A percentile compares a stretch with the other conserved stretches of the same genome.
These are phyloP conservation scores for Trichoderma oligosporum DNA, from an alignment of 2,329 filamentous ascomycete genomes.

Conservation along the genomic window DNA sequence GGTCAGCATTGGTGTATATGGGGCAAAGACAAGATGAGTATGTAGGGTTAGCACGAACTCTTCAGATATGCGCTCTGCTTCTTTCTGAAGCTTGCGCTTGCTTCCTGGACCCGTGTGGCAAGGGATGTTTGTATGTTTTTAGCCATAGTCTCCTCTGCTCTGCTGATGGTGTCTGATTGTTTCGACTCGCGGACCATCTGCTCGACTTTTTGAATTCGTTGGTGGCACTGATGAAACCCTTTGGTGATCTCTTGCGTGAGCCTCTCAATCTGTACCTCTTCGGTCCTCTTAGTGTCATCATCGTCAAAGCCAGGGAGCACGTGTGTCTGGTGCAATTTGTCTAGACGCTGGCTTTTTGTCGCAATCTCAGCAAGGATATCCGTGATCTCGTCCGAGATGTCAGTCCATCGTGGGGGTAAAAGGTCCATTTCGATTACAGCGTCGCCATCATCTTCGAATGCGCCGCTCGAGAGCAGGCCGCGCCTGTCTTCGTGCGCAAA, in stretches of 20 bases:
- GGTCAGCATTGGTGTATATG: slow-evolving; percentile 6
- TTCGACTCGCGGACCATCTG: slow-evolving; percentile 79
- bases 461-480: slow-evolving; percentile 76
- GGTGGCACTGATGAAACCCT: slow-evolving; percentile 85
- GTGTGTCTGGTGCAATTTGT: slow-evolving; percentile 94
- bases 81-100: slow-evolving; percentile 88
- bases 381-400: slow-evolving; percentile 88
- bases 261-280: slow-evolving; percentile 85
- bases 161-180: slow-evolving; percentile 66
- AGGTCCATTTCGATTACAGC: slow-evolving; percentile 98
- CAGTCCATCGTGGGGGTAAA: slow-evolving; percentile 90
- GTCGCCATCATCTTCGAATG: slow-evolving; percentile 83
- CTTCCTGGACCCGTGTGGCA: slow-evolving; percentile 82
- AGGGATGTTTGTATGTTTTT: slow-evolving; percentile 92
- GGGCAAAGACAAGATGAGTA: too few species aligned
- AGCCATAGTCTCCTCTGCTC: slow-evolving; percentile 91
- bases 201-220: slow-evolving; percentile 82
- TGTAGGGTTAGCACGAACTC: slow-evolving; percentile 53
- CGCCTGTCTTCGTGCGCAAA: slow-evolving; percentile 54
- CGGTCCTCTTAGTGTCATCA: slow-evolving; percentile 78
- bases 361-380: slow-evolving; percentile 78
- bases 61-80: slow-evolving; percentile 96
- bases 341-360: slow-evolving; percentile 76
- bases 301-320: slow-evolving; percentile 96
- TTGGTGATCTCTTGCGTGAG: slow-evolving; percentile 88